Evolutionary conservation across 2,329 filamentous ascomycete genomes (phyloP).

Genomic region (Ceratocystis smalleyi): DNA sequence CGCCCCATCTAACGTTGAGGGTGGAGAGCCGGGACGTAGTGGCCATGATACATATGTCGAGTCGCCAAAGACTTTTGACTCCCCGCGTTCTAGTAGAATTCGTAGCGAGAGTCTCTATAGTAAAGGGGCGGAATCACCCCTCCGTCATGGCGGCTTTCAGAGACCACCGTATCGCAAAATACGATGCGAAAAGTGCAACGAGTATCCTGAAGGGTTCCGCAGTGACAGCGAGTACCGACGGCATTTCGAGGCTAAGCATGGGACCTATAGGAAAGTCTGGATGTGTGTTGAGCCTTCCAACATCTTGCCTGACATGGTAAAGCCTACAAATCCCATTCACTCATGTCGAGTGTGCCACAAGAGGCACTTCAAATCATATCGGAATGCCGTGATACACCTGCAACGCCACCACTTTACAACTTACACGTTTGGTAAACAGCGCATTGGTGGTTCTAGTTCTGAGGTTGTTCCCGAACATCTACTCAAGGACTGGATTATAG

Average conservation of each 20-base stretch:
- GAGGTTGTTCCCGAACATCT: slow-evolving; percentile 44
- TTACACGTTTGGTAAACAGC: slow-evolving; percentile 34
- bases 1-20: not conserved
- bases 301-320: slow-evolving; percentile 16
- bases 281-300: slow-evolving; percentile 38
- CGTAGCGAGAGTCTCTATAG: slow-evolving; percentile 23
- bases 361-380: slow-evolving; percentile 44
- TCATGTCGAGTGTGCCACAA: slow-evolving; percentile 22
- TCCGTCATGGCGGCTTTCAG: slow-evolving; percentile 22
- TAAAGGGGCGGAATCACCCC: slow-evolving; percentile 19
- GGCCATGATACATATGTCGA: slow-evolving; percentile 6
- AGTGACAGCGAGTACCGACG: slow-evolving; percentile 74
- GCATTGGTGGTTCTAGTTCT: slow-evolving; percentile 29
- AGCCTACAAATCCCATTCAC: not conserved
- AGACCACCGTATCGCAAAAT: slow-evolving; percentile 52
- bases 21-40: not conserved
- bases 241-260: slow-evolving; percentile 46
- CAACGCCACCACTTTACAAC: slow-evolving; percentile 43
- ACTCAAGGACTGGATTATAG: slow-evolving; percentile 45
- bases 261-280: slow-evolving; percentile 39
- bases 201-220: slow-evolving; percentile 73
- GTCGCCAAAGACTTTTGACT: slow-evolving; percentile 14
- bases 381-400: slow-evolving; percentile 44
- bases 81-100: slow-evolving; percentile 12
- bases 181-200: slow-evolving; percentile 58